Evolutionary conservation across 2,329 filamentous ascomycete species (phyloP).

Genomic region (Trichoderma citrinoviride): DNA sequence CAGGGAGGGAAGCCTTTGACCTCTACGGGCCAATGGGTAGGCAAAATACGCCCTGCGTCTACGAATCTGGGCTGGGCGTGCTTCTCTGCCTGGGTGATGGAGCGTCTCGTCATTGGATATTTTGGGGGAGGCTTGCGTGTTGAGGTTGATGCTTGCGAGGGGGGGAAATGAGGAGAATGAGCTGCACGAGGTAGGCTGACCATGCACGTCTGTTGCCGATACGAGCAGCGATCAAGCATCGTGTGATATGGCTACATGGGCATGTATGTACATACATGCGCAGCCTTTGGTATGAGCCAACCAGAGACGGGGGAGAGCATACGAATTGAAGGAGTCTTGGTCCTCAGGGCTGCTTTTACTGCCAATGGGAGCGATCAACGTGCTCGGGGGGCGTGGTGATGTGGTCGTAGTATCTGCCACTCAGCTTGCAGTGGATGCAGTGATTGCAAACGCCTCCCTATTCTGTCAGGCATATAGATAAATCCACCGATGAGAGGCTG

Average conservation of each 20-base stretch:
- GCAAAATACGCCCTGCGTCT: not conserved
- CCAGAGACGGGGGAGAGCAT: not conserved
- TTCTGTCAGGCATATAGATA: not conserved
- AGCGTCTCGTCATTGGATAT: not conserved
- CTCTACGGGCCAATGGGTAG: too few relatives aligned
- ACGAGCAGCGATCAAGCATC: slow-evolving; percentile 8
- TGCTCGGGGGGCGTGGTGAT: not conserved
- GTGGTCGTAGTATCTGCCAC: not conserved
- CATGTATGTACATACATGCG: not conserved
- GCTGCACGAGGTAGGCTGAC: not conserved
- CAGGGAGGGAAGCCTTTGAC: too few relatives aligned
- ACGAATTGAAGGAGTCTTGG: not conserved
- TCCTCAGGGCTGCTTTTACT: not conserved
- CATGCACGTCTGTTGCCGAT: slow-evolving; percentile 3
- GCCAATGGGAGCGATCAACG: not conserved
- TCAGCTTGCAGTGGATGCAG: not conserved
- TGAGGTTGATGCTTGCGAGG: not conserved
- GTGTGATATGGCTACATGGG: not conserved
- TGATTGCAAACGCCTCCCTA: not conserved
- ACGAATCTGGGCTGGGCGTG: not conserved
- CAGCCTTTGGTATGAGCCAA: not conserved
- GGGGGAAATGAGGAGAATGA: not conserved
- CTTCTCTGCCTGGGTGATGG: not conserved
- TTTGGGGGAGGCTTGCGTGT: too few relatives aligned
- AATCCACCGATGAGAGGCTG: slow-evolving; percentile 1